Conservation (phyloP, 2,329 filamentous ascomycete species). For the Xylariomycetidae sp. region DNA sequence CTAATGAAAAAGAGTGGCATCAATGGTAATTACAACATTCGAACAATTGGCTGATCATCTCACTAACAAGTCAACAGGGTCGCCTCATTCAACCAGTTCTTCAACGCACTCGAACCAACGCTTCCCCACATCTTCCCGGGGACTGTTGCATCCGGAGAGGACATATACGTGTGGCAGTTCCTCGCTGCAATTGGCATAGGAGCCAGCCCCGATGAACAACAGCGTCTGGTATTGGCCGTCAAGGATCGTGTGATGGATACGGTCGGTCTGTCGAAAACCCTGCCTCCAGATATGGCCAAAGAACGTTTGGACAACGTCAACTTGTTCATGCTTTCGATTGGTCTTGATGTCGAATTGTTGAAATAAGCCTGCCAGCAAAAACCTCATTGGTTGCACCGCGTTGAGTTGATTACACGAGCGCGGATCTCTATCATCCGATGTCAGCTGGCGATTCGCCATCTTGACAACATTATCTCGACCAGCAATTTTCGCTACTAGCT, state of each 20-base stretch:
- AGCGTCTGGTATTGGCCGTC: conserved; percentile 87
- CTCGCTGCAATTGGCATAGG: conserved; percentile 92
- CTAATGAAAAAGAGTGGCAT: conserved; percentile 68
- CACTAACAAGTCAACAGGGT: conserved; percentile 48
- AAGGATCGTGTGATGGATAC: conserved; percentile 99
- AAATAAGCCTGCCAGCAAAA: too few species aligned
- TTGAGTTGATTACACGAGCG: too few species aligned
- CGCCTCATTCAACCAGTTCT: conserved; percentile 77
- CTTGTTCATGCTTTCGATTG: conserved; percentile 96
- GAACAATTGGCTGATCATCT: background rate
- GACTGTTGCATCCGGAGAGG: conserved; percentile 83
- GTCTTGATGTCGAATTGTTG: conserved; percentile 84
- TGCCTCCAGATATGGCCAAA: conserved; percentile 80
- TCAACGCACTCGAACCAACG: conserved; percentile 79
- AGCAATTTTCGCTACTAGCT: too few species aligned
- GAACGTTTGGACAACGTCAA: conserved; percentile 89
- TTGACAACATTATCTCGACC: too few species aligned
- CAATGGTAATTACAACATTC: conserved; percentile 59
- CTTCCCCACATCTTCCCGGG: conserved; percentile 86
- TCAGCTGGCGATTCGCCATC: too few species aligned
- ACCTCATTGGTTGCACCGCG: too few species aligned
- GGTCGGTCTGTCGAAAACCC: conserved; percentile 79
- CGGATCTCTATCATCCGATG: too few species aligned
- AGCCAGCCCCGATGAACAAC: conserved; percentile 90
- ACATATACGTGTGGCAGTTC: conserved; percentile 98